phyloP scores from a whole-genome alignment of 2,329 filamentous ascomycete genomes.

The Apiospora marii region DNA sequence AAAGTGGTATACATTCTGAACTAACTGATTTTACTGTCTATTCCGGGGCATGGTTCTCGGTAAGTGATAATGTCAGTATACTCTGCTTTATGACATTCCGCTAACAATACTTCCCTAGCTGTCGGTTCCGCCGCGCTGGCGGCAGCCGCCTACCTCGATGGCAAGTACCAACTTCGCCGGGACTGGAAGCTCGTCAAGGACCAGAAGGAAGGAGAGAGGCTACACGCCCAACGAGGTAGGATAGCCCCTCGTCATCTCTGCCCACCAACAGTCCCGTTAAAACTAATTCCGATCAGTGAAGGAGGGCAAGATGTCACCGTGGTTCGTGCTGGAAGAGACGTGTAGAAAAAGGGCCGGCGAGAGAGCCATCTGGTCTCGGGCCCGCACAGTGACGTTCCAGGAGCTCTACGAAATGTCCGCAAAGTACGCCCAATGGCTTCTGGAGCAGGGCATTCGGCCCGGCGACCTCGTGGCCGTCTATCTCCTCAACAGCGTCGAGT shows the following conservation, averaged over 20 bases:
- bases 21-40: background rate
- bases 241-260: background rate
- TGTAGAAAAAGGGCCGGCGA: conserved; percentile 57
- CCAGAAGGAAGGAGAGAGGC: conserved; percentile 47
- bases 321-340: conserved; percentile 66
- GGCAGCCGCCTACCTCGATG: conserved; percentile 66
- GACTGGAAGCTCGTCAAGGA: conserved; percentile 58
- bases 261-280: background rate
- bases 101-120: background rate
- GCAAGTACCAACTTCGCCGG: conserved; percentile 68
- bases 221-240: conserved; percentile 54
- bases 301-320: conserved; percentile 61
- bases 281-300: conserved; percentile 45
- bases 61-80: background rate
- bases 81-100: too few species aligned
- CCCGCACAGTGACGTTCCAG: conserved; percentile 62
- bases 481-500: conserved; percentile 70
- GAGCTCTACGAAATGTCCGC: conserved; percentile 58
- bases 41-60: background rate
- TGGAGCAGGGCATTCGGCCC: conserved; percentile 61
- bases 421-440: conserved; percentile 66
- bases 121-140: conserved; percentile 34
- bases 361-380: conserved; percentile 70
- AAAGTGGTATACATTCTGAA: background rate
- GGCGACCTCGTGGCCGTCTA: conserved; percentile 68